These are phyloP conservation scores for Fusarium concolor DNA, from an alignment of 2,329 filamentous ascomycete species.

Conservation along the genomic window DNA sequence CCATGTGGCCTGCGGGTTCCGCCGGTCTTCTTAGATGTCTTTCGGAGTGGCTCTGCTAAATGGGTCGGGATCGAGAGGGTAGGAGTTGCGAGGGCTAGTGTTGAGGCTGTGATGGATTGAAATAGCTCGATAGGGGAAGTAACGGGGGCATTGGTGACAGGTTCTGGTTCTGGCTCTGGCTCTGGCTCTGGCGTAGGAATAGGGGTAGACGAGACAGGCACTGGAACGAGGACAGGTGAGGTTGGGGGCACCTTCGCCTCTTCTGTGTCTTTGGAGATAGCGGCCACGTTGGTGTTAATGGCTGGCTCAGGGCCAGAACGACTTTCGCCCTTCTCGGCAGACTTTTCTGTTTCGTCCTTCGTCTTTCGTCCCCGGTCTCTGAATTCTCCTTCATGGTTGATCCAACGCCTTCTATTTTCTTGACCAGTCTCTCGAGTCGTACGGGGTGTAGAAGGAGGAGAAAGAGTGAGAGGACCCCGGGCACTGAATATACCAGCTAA, in stretches of 20 bases:
- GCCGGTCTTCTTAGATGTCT: not conserved
- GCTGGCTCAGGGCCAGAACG: not conserved
- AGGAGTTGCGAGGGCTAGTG: not conserved
- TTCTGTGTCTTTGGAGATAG: not conserved
- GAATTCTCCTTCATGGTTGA: not conserved
- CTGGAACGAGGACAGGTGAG: not conserved
- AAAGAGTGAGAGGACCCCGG: not conserved
- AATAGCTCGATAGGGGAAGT: not conserved
- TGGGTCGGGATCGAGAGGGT: not conserved
- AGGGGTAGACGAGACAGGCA: not conserved
- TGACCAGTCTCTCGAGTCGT: not conserved
- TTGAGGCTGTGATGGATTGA: not conserved
- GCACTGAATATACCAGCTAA: not conserved
- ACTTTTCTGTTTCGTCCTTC: not conserved
- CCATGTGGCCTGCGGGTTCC: not conserved
- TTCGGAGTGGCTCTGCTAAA: not conserved
- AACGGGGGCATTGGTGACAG: not conserved
- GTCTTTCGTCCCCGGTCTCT: not conserved
- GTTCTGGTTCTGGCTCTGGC: not conserved
- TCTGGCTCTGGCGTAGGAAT: not conserved
- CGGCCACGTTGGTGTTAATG: not conserved
- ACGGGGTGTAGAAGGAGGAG: not conserved
- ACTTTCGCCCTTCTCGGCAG: not conserved
- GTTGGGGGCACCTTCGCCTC: not conserved
- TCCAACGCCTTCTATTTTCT: not conserved